Percentiles rank a stretch among this genome's conserved stretches.
Evolutionary conservation across 768 basidiomycete genomes (phyloP).

Genomic region (Xerocomellus intermedius): DNA sequence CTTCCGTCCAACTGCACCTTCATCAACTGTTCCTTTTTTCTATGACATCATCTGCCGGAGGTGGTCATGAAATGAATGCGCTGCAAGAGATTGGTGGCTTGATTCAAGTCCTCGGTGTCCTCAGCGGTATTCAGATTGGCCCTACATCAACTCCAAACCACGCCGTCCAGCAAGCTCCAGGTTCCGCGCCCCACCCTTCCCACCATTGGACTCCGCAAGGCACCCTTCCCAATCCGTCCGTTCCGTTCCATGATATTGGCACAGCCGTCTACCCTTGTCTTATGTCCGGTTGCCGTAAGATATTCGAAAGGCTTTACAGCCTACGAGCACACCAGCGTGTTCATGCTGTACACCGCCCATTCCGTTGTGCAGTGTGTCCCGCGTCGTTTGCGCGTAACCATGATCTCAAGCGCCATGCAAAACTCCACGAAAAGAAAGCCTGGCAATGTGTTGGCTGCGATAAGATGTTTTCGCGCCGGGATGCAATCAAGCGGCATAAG

Average conservation of each 20-base stretch:
- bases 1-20: slow-evolving; percentile 69
- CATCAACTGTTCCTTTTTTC: slow-evolving; percentile 80
- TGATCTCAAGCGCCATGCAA: slow-evolving; percentile 75
- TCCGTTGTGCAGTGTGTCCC: slow-evolving; percentile 61
- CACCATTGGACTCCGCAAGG: slow-evolving; percentile 32
- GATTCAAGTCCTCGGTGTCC: slow-evolving; percentile 78
- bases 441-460: slow-evolving; percentile 74
- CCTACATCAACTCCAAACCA: slow-evolving; percentile 35
- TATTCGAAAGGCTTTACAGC: slow-evolving; percentile 65
- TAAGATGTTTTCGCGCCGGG: slow-evolving; percentile 73
- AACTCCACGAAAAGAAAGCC: slow-evolving; percentile 68
- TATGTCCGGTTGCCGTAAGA: slow-evolving; percentile 61
- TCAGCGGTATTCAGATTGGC: slow-evolving; percentile 72
- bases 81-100: slow-evolving; percentile 79
- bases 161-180: slow-evolving; percentile 21
- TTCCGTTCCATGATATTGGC: slow-evolving; percentile 49
- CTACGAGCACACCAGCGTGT: slow-evolving; percentile 70
- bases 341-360: slow-evolving; percentile 65
- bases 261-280: slow-evolving; percentile 82
- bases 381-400: slow-evolving; percentile 79
- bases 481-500: slow-evolving; percentile 78
- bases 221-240: slow-evolving; percentile 20
- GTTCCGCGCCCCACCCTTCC: slow-evolving; percentile 35
- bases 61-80: slow-evolving; percentile 51
- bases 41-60: slow-evolving; percentile 61